Evolutionary conservation across 2,329 filamentous ascomycete species (phyloP).

Genomic region (Arachnomyces sp.): DNA sequence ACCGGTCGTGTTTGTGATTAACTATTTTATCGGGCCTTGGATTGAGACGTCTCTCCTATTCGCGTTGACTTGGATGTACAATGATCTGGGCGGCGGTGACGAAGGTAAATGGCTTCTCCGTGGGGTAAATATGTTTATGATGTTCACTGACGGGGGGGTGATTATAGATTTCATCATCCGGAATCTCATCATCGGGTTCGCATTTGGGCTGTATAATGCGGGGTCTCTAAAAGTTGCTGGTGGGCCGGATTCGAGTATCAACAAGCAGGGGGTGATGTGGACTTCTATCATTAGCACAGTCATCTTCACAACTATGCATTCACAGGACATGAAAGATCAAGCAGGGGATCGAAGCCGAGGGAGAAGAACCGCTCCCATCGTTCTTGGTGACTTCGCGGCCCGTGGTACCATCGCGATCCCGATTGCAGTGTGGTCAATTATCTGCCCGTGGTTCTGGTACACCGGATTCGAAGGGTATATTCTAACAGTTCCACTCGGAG

Average conservation of each 20-base stretch:
- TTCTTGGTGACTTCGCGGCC: slow-evolving; percentile 20
- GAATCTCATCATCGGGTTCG: slow-evolving; percentile 20
- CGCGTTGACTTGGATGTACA: slow-evolving; percentile 33
- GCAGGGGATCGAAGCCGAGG: slow-evolving; percentile 22
- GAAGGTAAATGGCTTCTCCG: too few relatives aligned
- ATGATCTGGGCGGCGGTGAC: slow-evolving; percentile 29
- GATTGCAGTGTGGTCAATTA: slow-evolving; percentile 17
- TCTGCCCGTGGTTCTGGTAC: slow-evolving; percentile 15
- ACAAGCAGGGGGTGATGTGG: slow-evolving; percentile 19
- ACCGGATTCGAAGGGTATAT: too few relatives aligned
- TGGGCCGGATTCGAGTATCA: slow-evolving; percentile 3
- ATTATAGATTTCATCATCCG: slow-evolving; percentile 15
- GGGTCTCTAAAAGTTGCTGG: slow-evolving; percentile 13
- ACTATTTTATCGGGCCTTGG: slow-evolving; percentile 15
- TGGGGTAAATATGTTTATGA: too few relatives aligned
- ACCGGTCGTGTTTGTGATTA: slow-evolving; percentile 15
- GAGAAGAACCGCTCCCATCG: slow-evolving; percentile 20
- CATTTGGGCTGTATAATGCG: slow-evolving; percentile 15
- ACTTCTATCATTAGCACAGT: slow-evolving; percentile 20
- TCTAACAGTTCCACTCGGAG: too few relatives aligned
- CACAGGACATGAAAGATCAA: slow-evolving; percentile 33
- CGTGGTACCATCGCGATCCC: slow-evolving; percentile 17
- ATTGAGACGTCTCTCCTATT: slow-evolving; percentile 24
- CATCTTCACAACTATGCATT: slow-evolving; percentile 31
- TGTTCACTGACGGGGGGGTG: too few relatives aligned